Conservation (phyloP, 1,284 basidiomycete genomes). For the Pseudozyma thailandica region DNA sequence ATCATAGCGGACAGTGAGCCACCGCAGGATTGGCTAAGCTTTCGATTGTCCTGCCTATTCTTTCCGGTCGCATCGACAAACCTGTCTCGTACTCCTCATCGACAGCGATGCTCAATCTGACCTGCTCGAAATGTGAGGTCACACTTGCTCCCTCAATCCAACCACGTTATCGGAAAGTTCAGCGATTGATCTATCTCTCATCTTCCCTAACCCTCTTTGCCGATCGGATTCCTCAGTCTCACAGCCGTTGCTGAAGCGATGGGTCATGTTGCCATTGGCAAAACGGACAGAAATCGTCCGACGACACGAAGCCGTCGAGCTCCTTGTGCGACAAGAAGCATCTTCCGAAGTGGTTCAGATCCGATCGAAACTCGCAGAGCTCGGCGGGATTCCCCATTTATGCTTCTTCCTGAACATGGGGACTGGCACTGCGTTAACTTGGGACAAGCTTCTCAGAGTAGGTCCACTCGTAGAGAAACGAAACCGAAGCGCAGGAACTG, state of each 20-base stretch:
- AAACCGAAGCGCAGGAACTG: too few species aligned
- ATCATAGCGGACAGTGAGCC: too few species aligned
- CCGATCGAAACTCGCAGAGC: constrained; percentile 20
- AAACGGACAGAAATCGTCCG: constrained; percentile 16
- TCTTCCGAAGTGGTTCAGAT: constrained; percentile 17
- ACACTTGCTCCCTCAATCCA: not conserved
- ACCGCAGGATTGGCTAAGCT: too few species aligned
- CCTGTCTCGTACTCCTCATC: too few species aligned
- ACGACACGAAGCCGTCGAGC: constrained; percentile 43
- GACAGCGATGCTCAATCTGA: constrained; percentile 30
- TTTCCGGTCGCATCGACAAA: too few species aligned
- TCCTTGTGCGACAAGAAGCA: constrained; percentile 25
- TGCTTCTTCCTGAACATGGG: constrained; percentile 38
- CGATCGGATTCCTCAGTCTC: constrained; percentile 15
- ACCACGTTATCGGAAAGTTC: not conserved
- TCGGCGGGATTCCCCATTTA: constrained; percentile 23
- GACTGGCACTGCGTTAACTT: constrained; percentile 14
- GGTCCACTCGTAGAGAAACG: too few species aligned
- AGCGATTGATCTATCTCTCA: not conserved
- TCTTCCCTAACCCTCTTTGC: too few species aligned
- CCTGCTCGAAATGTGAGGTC: constrained; percentile 34
- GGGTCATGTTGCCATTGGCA: constrained; percentile 40
- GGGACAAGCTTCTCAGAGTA: constrained; percentile 33
- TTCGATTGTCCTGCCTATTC: too few species aligned
- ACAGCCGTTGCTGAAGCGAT: constrained; percentile 25